These are phyloP conservation scores for Diophrys appendiculata DNA, from an alignment of 73 alveolate genomes.

Conservation along the genomic window DNA sequence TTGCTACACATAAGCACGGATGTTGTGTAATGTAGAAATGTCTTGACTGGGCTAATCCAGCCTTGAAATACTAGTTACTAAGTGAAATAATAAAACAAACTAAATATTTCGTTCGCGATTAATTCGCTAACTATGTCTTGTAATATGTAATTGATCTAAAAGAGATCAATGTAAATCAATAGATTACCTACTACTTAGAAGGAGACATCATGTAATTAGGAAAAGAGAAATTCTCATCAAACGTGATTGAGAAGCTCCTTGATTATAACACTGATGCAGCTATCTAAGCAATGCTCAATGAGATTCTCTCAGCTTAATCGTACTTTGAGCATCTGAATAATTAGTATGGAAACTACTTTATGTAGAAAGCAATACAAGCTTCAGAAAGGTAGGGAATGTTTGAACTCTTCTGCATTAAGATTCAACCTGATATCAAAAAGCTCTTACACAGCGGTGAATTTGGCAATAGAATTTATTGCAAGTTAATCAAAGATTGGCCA, in stretches of 20 bases:
- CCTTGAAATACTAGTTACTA: conserved; percentile 39
- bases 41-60: conserved; percentile 61
- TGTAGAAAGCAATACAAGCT: conserved; percentile 48
- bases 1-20: conserved; percentile 71
- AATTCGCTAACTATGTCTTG: conserved; percentile 78
- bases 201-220: conserved; percentile 59
- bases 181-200: conserved; percentile 29
- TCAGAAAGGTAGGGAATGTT: too few species aligned
- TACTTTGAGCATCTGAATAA: conserved; percentile 31
- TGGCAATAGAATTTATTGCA: too few species aligned
- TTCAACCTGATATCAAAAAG: too few species aligned
- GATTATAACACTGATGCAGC: conserved; percentile 47
- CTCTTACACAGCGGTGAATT: too few species aligned
- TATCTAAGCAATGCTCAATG: conserved; percentile 46
- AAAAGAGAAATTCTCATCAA: conserved; percentile 88
- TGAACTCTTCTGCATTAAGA: too few species aligned
- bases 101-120: conserved; percentile 51
- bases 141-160: conserved; percentile 80
- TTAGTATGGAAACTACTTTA: conserved; percentile 65
- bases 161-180: conserved; percentile 49
- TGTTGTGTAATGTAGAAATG: conserved; percentile 78
- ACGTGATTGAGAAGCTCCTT: conserved; percentile 92
- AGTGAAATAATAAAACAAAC: conserved; percentile 44
- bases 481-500: too few species aligned
- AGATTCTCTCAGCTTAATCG: conserved; percentile 36